Percentiles rank a stretch among this genome's conserved stretches.
These are phyloP conservation scores for Tremellales sp. DNA, from an alignment of 1,284 basidiomycete genomes.

Conservation along the genomic window DNA sequence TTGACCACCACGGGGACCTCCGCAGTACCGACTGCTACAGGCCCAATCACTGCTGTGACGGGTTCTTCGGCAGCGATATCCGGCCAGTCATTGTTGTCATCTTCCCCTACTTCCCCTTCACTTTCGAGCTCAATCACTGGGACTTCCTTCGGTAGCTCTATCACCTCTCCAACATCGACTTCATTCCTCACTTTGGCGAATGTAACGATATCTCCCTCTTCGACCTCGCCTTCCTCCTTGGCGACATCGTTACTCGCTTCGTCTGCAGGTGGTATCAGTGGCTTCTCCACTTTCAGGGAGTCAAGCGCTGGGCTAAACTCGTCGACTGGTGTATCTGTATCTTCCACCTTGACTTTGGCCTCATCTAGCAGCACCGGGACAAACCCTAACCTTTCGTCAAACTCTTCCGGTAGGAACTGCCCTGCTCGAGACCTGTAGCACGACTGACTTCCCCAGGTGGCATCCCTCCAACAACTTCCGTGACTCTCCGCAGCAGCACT, in stretches of 20 bases:
- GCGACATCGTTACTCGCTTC: no score
- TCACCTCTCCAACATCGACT: background rate
- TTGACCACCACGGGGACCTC: background rate
- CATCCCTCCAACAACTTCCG: background rate
- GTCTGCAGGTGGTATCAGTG: no score
- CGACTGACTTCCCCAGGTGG: background rate
- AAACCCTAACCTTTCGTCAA: background rate
- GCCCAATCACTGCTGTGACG: no score
- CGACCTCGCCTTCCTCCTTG: background rate
- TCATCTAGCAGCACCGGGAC: background rate
- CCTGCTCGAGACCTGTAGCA: background rate
- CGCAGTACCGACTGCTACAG: no score
- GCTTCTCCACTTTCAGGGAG: background rate
- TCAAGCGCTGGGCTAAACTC: background rate
- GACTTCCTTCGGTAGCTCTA: background rate
- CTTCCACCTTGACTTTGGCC: background rate
- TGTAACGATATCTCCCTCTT: background rate
- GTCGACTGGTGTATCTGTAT: background rate
- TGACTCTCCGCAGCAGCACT: background rate
- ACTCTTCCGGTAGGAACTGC: background rate
- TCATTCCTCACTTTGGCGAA: background rate
- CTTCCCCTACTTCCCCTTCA: background rate
- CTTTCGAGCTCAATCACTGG: background rate
- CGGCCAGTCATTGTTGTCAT: no score
- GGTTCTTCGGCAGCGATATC: no score